Base-by-base conservation (phyloP, 2,329 filamentous ascomycete species). In the Xylariaceae sp. region DNA sequence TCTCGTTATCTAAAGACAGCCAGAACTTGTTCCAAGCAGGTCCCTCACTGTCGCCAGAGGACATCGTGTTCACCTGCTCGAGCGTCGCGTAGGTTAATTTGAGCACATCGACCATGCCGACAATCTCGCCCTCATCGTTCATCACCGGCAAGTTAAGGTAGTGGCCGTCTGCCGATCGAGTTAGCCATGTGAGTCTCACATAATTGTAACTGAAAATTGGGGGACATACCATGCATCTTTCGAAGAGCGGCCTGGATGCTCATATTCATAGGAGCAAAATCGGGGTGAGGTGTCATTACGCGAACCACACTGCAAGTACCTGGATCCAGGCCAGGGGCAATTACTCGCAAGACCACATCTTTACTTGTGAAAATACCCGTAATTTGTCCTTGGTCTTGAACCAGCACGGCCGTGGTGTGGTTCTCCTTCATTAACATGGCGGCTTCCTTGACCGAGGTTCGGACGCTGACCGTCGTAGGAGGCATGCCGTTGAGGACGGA, bases 21-120 rank as follows among this genome's bases (percentile, higher is more conserved):
- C 93, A 98, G 71, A 98, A 98, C 67, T 97, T 98, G 73, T 96
- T 97, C 93, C 93, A 98, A 6, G 93, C 93, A 4, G 93, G 93
- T 0, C 93, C 93, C 67, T 98, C 93, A 55, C 81, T 89, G 61
- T 95, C 91, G 32, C 80, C 79, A 39, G 83, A 89, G 31, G 79
- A 83, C 84, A 98, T 97, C 44, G 88, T 89, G 72, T 97, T 97
- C 67, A 95, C 89, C 72, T 96, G 91, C 67, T 98, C 93, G 39
- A 98, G 78, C 4, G 93, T 98, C 37, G 93, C 93, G 66, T 98
- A 98, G 17, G 93, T 98, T 59, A 98, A 77, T 71, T 97, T 97
- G 48, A 98, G 79, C 44, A 98, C 93, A 66, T 98, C 93, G 19
- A 98, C 93, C 93, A 98, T 98, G 58, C 93, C 93, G 44, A 98